Conservation (phyloP, 495 filamentous ascomycete genomes). For the Poronia punctata region DNA sequence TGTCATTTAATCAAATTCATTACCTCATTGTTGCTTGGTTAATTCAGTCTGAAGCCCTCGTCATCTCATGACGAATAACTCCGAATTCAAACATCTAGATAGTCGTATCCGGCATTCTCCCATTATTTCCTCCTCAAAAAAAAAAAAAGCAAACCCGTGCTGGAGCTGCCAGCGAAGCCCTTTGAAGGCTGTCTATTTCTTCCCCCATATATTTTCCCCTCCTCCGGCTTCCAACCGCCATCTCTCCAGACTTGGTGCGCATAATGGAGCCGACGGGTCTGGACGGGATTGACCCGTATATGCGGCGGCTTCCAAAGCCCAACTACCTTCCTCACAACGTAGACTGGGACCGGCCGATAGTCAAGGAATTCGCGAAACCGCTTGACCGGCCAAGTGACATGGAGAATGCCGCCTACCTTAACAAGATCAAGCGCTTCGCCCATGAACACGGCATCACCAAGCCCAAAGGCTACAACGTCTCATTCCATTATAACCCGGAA, state of each 20-base stretch:
- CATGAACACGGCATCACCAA: conserved; percentile 66
- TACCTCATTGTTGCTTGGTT: no score
- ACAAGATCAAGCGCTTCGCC: conserved; percentile 58
- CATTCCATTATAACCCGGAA: conserved; percentile 90
- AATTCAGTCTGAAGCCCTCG: no score
- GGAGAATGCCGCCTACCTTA: conserved; percentile 55
- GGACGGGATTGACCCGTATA: conserved; percentile 21
- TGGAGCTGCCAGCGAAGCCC: no score
- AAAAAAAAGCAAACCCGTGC: no score
- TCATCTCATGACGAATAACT: no score
- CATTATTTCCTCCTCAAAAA: no score
- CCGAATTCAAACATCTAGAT: no score
- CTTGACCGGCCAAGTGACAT: conserved; percentile 45
- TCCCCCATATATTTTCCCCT: no score
- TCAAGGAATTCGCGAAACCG: conserved; percentile 61
- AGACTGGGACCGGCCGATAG: conserved; percentile 45
- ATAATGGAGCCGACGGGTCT: conserved; percentile 22
- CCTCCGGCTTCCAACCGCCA: no score
- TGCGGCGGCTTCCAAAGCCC: conserved; percentile 36
- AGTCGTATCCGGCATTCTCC: no score
- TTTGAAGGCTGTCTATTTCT: no score
- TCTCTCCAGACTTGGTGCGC: conserved; percentile 1
- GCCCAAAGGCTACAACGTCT: conserved; percentile 82
- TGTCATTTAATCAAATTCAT: no score
- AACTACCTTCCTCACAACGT: conserved; percentile 44